These are phyloP conservation scores for Aureobasidium sp. DNA, from an alignment of 2,329 filamentous ascomycete species.

Conservation along the genomic window DNA sequence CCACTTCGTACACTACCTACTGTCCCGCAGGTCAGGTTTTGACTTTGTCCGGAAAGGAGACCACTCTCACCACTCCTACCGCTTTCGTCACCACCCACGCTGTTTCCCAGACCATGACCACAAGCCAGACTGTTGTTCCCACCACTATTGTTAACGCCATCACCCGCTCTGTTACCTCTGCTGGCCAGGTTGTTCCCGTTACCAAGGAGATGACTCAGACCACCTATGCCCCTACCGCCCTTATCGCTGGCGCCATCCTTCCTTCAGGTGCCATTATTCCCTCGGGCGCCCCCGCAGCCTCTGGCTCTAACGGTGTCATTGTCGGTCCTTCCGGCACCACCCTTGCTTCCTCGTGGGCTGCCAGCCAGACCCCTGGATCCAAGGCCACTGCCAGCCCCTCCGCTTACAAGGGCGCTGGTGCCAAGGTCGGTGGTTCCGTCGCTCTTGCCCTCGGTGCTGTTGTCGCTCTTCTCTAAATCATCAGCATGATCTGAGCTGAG, in stretches of 20 bases:
- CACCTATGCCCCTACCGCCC: conserved; percentile 25
- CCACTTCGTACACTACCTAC: conserved; percentile 15
- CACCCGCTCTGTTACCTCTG: conserved; percentile 10
- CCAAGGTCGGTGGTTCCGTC: conserved; percentile 16
- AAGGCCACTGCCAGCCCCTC: background rate
- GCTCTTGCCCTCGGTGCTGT: conserved; percentile 19
- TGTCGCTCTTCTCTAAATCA: conserved; percentile 18
- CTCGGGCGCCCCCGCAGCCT: background rate
- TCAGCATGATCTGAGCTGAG: background rate
- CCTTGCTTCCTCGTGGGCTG: conserved; percentile 19
- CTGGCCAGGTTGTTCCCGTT: conserved; percentile 10
- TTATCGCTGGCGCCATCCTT: conserved; percentile 14
- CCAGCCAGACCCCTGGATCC: conserved; percentile 17
- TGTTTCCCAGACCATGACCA: conserved; percentile 22
- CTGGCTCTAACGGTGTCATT: conserved; percentile 10
- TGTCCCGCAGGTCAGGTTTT: conserved; percentile 4
- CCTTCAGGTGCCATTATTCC: conserved; percentile 13
- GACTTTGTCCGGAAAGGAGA: conserved; percentile 18
- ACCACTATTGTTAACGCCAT: conserved; percentile 9
- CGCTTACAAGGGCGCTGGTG: conserved; percentile 16
- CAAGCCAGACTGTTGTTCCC: conserved; percentile 28
- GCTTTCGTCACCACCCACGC: conserved; percentile 14
- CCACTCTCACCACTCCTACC: conserved; percentile 19
- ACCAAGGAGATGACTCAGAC: conserved; percentile 22
- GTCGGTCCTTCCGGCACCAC: conserved; percentile 10